These are phyloP conservation scores for Beta macrorhiza DNA, from an alignment of 179 eudicot genomes.

Conservation along the genomic window DNA sequence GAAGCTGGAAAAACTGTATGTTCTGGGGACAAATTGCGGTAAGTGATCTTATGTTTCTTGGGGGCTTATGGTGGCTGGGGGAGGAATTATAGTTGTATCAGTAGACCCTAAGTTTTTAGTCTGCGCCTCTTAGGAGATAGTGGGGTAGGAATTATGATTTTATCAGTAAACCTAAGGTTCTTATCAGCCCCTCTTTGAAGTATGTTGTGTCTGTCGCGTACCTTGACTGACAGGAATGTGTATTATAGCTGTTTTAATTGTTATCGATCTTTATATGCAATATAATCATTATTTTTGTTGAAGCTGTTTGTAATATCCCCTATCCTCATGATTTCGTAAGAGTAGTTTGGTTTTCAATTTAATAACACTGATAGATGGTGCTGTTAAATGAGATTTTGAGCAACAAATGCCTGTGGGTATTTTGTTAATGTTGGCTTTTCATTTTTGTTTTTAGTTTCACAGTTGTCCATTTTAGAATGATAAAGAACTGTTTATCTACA, in stretches of 20 bases:
- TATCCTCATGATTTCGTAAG: neutral
- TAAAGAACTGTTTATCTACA: constrained; percentile 4
- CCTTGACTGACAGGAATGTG: neutral
- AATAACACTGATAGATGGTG: neutral
- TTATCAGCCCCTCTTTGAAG: neutral
- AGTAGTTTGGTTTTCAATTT: neutral
- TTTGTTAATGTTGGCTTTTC: neutral
- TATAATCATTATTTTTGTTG: neutral
- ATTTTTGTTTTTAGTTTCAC: no score
- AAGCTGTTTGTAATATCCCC: no score
- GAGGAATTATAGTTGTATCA: neutral
- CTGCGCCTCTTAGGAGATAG: neutral
- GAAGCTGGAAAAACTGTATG: constrained; percentile 89
- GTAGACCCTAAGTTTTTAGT: neutral
- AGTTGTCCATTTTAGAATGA: neutral
- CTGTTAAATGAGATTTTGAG: neutral
- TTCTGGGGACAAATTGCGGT: constrained; percentile 97
- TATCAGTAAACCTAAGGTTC: no score
- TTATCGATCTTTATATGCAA: neutral
- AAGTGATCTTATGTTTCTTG: constrained; percentile 13
- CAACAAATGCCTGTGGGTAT: neutral
- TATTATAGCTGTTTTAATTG: neutral
- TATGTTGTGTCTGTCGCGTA: neutral
- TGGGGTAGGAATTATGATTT: neutral
- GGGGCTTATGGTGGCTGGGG: neutral